phyloP scores from a whole-genome alignment of 2,329 filamentous ascomycete genomes.

The Pseudogymnoascus sp. region DNA sequence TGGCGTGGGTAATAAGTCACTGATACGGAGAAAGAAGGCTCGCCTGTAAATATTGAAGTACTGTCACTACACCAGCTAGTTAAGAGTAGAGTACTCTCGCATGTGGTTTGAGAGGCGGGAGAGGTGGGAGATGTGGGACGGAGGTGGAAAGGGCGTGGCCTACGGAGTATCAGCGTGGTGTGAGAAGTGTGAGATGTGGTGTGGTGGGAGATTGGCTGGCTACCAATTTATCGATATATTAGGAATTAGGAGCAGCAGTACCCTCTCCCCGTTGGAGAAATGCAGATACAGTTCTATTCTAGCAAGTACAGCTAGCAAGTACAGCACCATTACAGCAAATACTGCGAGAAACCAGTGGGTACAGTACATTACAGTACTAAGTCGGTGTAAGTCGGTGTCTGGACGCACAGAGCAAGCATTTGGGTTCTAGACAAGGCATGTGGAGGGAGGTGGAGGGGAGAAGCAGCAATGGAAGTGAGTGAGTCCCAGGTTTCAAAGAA shows the following conservation, averaged over 20 bases:
- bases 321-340: neutral
- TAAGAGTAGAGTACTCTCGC: neutral
- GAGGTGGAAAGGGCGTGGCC: neutral
- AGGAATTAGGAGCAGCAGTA: neutral
- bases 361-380: too few species aligned
- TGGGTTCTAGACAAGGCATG: neutral
- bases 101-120: neutral
- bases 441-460: neutral
- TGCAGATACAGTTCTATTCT: too few species aligned
- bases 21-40: neutral
- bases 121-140: neutral
- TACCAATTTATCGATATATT: neutral
- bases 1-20: neutral
- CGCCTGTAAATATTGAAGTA: neutral
- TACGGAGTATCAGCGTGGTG: conserved; percentile 1
- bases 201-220: conserved; percentile 1
- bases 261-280: too few species aligned
- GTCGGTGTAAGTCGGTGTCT: too few species aligned
- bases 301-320: neutral
- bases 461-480: neutral
- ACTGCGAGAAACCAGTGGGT: neutral
- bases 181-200: neutral
- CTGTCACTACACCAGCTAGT: neutral
- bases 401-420: too few species aligned
- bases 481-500: neutral